Conservation (phyloP, 768 basidiomycete genomes). For the Amanita muscaria region DNA sequence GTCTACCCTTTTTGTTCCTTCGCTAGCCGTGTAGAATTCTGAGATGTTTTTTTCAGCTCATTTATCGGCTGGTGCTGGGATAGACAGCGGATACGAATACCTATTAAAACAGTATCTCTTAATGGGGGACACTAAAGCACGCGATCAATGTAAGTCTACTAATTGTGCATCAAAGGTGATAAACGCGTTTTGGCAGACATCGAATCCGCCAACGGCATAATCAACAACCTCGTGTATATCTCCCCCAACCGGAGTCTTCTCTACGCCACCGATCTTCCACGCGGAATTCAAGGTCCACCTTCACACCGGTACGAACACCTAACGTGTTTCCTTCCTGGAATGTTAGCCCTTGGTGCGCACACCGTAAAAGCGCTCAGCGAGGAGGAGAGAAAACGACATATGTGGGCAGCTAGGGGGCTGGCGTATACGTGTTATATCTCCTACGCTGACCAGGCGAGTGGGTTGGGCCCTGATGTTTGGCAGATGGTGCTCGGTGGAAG, state of each 20-base stretch:
- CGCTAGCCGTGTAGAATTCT: not conserved
- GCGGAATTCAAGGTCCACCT: slow-evolving; percentile 17
- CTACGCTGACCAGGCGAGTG: slow-evolving; percentile 58
- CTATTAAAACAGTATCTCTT: slow-evolving; percentile 58
- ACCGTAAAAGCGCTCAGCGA: slow-evolving; percentile 30
- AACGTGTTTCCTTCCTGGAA: slow-evolving; percentile 61
- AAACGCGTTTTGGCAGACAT: slow-evolving; percentile 31
- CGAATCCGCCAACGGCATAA: slow-evolving; percentile 41
- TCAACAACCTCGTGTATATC: slow-evolving; percentile 48
- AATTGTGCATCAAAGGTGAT: not conserved
- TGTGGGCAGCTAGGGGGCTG: slow-evolving; percentile 66
- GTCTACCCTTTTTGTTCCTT: slow-evolving; percentile 4
- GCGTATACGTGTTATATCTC: slow-evolving; percentile 59
- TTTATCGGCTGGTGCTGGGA: slow-evolving; percentile 45
- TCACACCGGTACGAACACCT: slow-evolving; percentile 52
- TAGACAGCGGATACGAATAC: slow-evolving; percentile 64
- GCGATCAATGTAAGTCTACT: slow-evolving; percentile 42
- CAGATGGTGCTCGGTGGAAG: slow-evolving; percentile 28
- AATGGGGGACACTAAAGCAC: slow-evolving; percentile 36
- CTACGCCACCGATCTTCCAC: slow-evolving; percentile 47
- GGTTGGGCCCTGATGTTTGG: slow-evolving; percentile 56
- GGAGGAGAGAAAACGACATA: slow-evolving; percentile 37
- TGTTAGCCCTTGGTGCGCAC: slow-evolving; percentile 54
- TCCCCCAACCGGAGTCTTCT: slow-evolving; percentile 50
- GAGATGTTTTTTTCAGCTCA: slow-evolving; percentile 22